Percentiles rank a stretch among this genome's conserved stretches.
These are phyloP conservation scores for Boletus reticulatus DNA, from an alignment of 768 basidiomycete species.

Conservation along the genomic window DNA sequence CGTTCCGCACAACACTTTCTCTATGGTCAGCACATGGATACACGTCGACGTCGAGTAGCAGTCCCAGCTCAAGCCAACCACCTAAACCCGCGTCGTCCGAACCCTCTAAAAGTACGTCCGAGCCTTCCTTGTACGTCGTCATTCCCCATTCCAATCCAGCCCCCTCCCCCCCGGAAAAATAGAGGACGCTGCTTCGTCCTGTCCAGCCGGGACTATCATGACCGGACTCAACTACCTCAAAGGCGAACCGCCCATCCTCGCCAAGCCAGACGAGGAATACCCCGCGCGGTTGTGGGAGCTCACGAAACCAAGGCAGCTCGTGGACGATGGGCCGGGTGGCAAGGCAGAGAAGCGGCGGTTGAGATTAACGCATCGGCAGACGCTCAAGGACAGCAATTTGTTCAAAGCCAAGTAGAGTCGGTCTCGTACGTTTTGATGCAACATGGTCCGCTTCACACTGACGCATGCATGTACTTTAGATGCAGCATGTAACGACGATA, in stretches of 20 bases:
- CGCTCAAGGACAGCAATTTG: conserved; percentile 81
- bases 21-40: conserved; percentile 12
- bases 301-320: conserved; percentile 51
- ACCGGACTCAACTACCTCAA: conserved; percentile 83
- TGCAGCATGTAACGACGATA: too few relatives aligned
- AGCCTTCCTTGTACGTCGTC: background rate
- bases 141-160: background rate
- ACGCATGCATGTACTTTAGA: too few relatives aligned
- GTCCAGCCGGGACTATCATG: conserved; percentile 70
- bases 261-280: conserved; percentile 79
- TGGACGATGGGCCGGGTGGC: conserved; percentile 75
- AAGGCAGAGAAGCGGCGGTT: conserved; percentile 55
- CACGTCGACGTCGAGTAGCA: conserved; percentile 8
- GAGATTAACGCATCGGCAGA: conserved; percentile 60
- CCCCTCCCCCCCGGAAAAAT: background rate
- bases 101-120: conserved; percentile 20
- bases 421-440: background rate
- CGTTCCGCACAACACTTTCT: conserved; percentile 10
- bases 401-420: conserved; percentile 68
- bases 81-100: conserved; percentile 6
- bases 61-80: background rate
- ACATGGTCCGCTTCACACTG: too few relatives aligned
- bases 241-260: conserved; percentile 72
- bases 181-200: conserved; percentile 49
- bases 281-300: conserved; percentile 89